Evolutionary conservation across 164 flowering plant genomes (phyloP).

Genomic region (Brasenia schreberi): DNA sequence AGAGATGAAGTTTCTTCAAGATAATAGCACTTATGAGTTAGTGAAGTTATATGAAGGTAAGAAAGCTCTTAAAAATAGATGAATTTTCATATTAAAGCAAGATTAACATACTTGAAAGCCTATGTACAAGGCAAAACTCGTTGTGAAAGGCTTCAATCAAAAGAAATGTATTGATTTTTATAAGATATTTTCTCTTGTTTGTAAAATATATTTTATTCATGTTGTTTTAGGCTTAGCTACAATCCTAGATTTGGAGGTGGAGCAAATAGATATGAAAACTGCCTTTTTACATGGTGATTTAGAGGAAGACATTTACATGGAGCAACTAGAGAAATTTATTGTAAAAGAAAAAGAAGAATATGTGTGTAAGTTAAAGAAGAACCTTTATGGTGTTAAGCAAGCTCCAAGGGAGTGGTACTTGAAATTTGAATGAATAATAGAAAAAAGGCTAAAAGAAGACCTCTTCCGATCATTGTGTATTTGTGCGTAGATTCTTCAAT

Average conservation of each 20-base stretch:
- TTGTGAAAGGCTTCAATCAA: neutral
- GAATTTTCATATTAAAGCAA: no score
- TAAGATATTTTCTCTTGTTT: neutral
- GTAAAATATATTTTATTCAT: no score
- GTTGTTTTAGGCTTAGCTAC: neutral
- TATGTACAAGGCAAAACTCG: neutral
- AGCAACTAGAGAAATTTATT: neutral
- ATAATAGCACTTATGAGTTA: neutral
- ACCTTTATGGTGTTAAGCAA: neutral
- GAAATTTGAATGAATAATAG: neutral
- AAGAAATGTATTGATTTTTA: no score
- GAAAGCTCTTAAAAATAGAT: no score
- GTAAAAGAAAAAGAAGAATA: neutral
- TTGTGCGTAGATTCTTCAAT: no score
- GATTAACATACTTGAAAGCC: neutral
- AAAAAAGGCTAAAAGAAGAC: neutral
- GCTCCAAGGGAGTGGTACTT: neutral
- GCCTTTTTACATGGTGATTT: neutral
- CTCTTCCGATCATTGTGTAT: neutral
- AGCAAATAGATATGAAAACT: neutral
- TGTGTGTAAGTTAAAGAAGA: neutral
- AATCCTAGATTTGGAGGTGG: neutral
- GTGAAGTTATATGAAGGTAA: neutral
- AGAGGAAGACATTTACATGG: neutral
- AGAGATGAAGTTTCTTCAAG: neutral